A percentile compares a stretch with the other conserved stretches of the same genome.
These are phyloP conservation scores for Trichoderma simmonsii DNA, from an alignment of 2,329 filamentous ascomycete genomes.

Conservation along the genomic window DNA sequence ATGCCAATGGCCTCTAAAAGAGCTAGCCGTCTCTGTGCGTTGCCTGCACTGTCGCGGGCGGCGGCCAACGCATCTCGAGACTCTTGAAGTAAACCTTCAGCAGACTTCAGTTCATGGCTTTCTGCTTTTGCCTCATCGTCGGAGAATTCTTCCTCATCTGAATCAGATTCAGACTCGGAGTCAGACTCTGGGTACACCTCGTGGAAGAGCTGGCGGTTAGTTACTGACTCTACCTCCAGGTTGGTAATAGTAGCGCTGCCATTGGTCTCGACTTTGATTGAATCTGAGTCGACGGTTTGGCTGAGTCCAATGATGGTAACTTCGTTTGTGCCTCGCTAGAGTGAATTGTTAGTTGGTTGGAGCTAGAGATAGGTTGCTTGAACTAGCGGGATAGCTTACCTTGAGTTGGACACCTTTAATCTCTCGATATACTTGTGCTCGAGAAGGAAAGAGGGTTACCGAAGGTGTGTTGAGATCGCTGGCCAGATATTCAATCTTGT, in stretches of 20 bases:
- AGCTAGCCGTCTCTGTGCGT: slow-evolving; percentile 35
- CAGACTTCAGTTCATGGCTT: slow-evolving; percentile 21
- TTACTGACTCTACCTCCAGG: slow-evolving; percentile 56
- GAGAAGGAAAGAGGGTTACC: slow-evolving; percentile 60
- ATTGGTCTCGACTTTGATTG: slow-evolving; percentile 58
- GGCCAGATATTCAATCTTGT: slow-evolving; percentile 52
- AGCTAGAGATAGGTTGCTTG: no score
- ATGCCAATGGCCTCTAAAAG: slow-evolving; percentile 41
- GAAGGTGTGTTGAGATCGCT: slow-evolving; percentile 56
- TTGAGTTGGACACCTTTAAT: slow-evolving; percentile 48
- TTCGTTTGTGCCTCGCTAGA: slow-evolving; percentile 49
- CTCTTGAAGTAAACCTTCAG: slow-evolving; percentile 30
- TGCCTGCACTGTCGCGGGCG: slow-evolving; percentile 25
- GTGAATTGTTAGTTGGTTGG: neutral
- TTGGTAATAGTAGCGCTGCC: slow-evolving; percentile 57
- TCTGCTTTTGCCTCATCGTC: slow-evolving; percentile 24
- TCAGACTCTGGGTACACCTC: slow-evolving; percentile 45
- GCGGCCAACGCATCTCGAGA: slow-evolving; percentile 25
- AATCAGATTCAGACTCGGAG: slow-evolving; percentile 28
- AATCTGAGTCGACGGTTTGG: slow-evolving; percentile 54
- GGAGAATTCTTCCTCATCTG: slow-evolving; percentile 27
- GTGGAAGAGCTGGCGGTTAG: slow-evolving; percentile 50
- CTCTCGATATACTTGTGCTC: slow-evolving; percentile 59
- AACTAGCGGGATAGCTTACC: slow-evolving; percentile 19
- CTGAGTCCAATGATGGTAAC: slow-evolving; percentile 56